Base-by-base conservation (phyloP, 2,329 filamentous ascomycete species). In the Colletotrichum kahawae region DNA sequence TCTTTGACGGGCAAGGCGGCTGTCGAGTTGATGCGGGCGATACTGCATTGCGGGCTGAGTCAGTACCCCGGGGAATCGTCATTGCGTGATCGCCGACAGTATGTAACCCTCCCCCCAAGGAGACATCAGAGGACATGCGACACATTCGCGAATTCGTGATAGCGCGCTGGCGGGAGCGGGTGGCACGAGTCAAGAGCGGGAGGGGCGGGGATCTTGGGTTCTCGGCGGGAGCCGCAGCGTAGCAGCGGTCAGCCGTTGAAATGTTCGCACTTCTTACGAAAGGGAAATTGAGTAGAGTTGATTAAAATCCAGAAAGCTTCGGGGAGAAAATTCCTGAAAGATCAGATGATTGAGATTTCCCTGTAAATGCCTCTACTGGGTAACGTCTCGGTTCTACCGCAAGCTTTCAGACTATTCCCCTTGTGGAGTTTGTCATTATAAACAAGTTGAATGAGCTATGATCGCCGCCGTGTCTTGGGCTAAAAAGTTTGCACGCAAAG, bases 21-120 rank as follows among this genome's bases (percentile, higher is more conserved):
- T 62, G 31, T 60, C 13, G 29, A n/a, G 57, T 34, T 29, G 33
- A 62, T 51, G 43, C n/a, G 43, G 43, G 43, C 43, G 43, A 51
- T 51, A 21, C 43, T 51, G n/a, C 43, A 51, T 51, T 51, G n/a
- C 27, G 4, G 31, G 54, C 69, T 36, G 72, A 75, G 12, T 75
- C 72, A 57, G 24, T 64, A 67, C 29, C 62, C 68, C 16, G 31
- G 68, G 62, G 33, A 62, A 62, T 34, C 38, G 14, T 62, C 16
- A 71, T 71, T 64, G 57, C 72, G 68, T 75, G 68, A 56, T 71
- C 18, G 14, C 33, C n/a, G 27, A 43, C 24, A 13, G 31, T n/a
- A 27, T 48, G 38, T 51, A 56, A 56, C 31, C 38, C n/a, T 71
- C 62, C 43, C 43, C n/a, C 38, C 38, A n/a, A 48, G 21, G 7